Evolutionary conservation across 2,329 filamentous ascomycete genomes (phyloP).

Genomic region (Tricladium varicosporioides): DNA sequence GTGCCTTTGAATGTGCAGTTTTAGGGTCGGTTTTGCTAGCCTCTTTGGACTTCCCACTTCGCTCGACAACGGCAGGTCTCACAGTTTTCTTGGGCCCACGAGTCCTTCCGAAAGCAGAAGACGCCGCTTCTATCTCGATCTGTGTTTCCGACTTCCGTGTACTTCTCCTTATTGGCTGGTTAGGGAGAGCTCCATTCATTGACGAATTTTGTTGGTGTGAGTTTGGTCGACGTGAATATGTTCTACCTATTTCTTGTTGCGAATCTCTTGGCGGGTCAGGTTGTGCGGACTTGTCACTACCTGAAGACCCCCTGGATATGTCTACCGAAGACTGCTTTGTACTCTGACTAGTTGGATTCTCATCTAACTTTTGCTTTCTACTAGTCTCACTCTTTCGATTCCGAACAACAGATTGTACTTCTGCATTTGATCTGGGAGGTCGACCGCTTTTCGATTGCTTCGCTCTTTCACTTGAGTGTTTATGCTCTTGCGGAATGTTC

Average conservation of each 20-base stretch:
- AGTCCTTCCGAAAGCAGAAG: slow-evolving; percentile 21
- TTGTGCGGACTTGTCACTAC: not conserved
- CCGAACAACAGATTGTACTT: not conserved
- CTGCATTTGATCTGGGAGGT: slow-evolving; percentile 4
- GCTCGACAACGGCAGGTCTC: not conserved
- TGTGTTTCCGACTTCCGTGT: not conserved
- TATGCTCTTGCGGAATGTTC: not conserved
- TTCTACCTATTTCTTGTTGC: slow-evolving; percentile 7
- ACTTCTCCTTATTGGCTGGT: not conserved
- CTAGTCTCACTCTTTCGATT: not conserved
- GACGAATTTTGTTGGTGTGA: not conserved
- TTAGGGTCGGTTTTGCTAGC: not conserved
- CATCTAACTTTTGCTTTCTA: not conserved
- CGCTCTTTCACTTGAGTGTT: not conserved
- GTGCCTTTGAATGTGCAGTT: not conserved
- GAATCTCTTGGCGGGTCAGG: not conserved
- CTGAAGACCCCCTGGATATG: not conserved
- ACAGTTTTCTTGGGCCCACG: slow-evolving; percentile 2
- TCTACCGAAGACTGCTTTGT: not conserved
- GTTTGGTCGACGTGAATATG: slow-evolving; percentile 12
- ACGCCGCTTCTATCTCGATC: slow-evolving; percentile 22
- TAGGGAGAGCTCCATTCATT: not conserved
- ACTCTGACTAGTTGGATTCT: not conserved
- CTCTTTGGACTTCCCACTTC: not conserved
- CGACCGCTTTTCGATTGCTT: slow-evolving; percentile 7